A percentile compares a stretch with the other conserved stretches of the same genome.
Conservation (phyloP, 2,329 filamentous ascomycete species). For the Neobulgaria alba region DNA sequence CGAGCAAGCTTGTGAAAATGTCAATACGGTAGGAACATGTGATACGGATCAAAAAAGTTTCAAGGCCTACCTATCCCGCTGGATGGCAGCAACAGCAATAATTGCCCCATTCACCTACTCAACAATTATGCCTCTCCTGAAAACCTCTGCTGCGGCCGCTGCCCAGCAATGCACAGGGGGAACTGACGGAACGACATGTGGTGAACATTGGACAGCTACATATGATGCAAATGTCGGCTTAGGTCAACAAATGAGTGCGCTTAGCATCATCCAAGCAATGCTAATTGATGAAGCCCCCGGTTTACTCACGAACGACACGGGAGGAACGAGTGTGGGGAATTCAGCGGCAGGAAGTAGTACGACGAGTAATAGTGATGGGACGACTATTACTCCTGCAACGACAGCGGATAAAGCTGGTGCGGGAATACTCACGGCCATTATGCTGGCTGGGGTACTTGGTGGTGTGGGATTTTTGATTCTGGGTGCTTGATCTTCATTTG, state of each 20-base stretch:
- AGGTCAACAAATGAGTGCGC: constrained; percentile 62
- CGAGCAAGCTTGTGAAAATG: constrained; percentile 42
- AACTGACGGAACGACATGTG: constrained; percentile 48
- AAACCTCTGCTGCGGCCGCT: constrained; percentile 45
- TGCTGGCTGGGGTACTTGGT: constrained; percentile 10
- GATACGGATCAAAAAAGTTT: constrained; percentile 54
- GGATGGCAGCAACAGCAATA: constrained; percentile 53
- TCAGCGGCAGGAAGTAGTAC: constrained; percentile 14
- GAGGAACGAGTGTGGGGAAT: constrained; percentile 30
- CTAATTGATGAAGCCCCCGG: constrained; percentile 29
- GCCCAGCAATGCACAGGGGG: constrained; percentile 51
- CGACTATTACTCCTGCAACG: constrained; percentile 21
- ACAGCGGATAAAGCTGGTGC: constrained; percentile 34
- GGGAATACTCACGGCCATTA: constrained; percentile 32
- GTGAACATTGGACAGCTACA: constrained; percentile 46
- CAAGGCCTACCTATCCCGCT: constrained; percentile 54
- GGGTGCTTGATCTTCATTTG: no score
- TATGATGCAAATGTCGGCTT: constrained; percentile 50
- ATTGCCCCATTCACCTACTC: constrained; percentile 52
- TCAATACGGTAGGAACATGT: constrained; percentile 40
- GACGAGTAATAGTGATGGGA: constrained; percentile 1
- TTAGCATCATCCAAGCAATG: constrained; percentile 48
- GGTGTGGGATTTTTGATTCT: constrained; percentile 8
- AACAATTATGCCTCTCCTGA: constrained; percentile 44
- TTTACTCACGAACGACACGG: constrained; percentile 24